Base-by-base conservation (phyloP, 805 yeast genomes). In the Metschnikowia drakensbergensis region DNA sequence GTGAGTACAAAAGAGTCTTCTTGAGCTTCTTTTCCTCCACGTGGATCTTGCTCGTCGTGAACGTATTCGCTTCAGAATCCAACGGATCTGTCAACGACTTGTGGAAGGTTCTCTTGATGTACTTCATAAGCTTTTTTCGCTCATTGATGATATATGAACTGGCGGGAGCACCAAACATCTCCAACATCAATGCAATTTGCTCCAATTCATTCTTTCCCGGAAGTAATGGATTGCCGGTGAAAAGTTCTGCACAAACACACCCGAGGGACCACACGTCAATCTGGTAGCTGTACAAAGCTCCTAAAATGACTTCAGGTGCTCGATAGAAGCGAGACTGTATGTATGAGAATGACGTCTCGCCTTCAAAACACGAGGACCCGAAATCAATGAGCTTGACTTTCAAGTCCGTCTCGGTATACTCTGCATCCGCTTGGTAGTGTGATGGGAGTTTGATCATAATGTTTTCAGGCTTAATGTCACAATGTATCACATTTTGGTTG, bases 221-320 rank as follows among this genome's bases (percentile, higher is more conserved):
- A 9, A 57, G 46, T 6, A 57, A 31, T 8, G 60, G 60, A 25
- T 48, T 22, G 7, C 60, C 60, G 0, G 58, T 46, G 38, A 49
- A 57, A n/a, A 57, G 45, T 29, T 57, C 60, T 2, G 58, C 56
- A 42, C 84, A 69, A 5, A 89, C 84, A 41, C 96, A 86, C 0
- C 96, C 97, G 31, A 90, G 68, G 0, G 96, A 88, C 89, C 96
- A 89, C 87, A 96, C 88, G 64, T 89, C 97, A 33, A 80, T 79
- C 54, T 68, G 73, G n/a, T 64, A 62, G 50, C 70, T 62, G 57
- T 85, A 86, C 31, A 81, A 68, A 8, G 86, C 78, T 1, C 92
- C 94, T 3, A 86, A 47, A 8, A 83, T 67, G 4, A 86, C 84
- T 59, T 86, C 95, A 0, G 95, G 95, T 0, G 94, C 89, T 45